Evolutionary conservation across 352 stramenopile genomes (phyloP), one percentile per base, ranked within the genome.

Genomic region (Phytophthora rubi): DNA sequence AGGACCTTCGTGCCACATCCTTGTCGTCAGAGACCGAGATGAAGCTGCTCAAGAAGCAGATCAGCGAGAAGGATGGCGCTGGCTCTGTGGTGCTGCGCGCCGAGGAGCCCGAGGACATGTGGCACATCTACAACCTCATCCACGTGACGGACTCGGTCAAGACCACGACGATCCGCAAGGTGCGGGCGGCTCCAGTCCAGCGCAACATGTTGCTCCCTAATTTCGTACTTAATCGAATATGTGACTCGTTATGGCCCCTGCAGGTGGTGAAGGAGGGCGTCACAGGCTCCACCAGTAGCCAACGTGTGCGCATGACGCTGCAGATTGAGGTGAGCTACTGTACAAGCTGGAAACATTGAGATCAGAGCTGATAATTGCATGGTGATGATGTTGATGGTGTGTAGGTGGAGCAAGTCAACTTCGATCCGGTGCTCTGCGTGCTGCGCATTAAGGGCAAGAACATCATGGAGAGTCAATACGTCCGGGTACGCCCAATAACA

Each of bases 71-170:
- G 83, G 97, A 99, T 84, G 95, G 95, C 67, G 90, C 81, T 54
- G 97, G 97, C 26, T 89, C 67, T 12, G 85, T 99, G 21, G 79
- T 97, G 62, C 82, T 99, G 56, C 90, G 94, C 45, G 95, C 97
- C 7, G 95, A 99, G 76, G 97, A 98, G 64, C 81, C 93, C 4
- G 97, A 99, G 79, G 98, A 99, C 79, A 97, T 99, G 82, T 99
- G 97, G 97, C 97, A 99, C 71, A 87, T 98, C 32, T 99, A 99
- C 88, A 99, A 99, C 77, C 83, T 99, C 42, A 97, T 99, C 44
- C 88, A 97, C 71, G 86, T 90, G 49, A 81, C 83, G 15, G 97
- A 99, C 77, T 90, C 88, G 48, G 92, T 99, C 44, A 95, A 97
- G 65, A 99, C 95, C 54, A 99, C 94, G 54, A 99, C 98, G 1